These are phyloP conservation scores for Bryum argenteum DNA, from an alignment of 225 moss, liverwort and hornwort genomes.

Conservation along the genomic window DNA sequence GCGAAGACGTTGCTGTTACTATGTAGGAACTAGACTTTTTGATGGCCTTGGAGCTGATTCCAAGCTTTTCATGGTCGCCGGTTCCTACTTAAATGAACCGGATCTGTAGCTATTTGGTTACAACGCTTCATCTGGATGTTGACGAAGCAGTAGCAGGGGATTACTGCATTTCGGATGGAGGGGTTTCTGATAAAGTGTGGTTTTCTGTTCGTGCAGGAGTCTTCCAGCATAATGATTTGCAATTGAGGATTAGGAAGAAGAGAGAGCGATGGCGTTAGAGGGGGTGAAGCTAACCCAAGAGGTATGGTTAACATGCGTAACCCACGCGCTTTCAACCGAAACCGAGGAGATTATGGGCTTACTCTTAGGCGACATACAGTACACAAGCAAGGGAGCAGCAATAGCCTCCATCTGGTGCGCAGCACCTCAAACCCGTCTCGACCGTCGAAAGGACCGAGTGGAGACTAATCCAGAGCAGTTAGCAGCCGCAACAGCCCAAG, in stretches of 20 bases:
- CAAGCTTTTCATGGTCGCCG: too few species aligned
- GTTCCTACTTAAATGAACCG: too few species aligned
- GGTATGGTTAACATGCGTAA: slow-evolving; percentile 89
- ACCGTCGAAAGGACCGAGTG: slow-evolving; percentile 95
- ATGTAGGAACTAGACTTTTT: too few species aligned
- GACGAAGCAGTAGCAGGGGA: slow-evolving; percentile 2
- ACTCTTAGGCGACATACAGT: slow-evolving; percentile 86
- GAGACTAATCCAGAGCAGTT: slow-evolving; percentile 99
- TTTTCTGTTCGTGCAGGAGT: slow-evolving; percentile 17
- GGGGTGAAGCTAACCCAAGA: slow-evolving; percentile 90
- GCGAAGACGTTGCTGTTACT: too few species aligned
- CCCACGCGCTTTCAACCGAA: slow-evolving; percentile 92
- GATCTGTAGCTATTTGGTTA: neutral
- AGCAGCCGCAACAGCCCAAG: slow-evolving; percentile 93
- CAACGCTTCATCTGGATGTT: neutral
- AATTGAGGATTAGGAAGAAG: slow-evolving; percentile 19
- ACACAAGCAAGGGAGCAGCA: slow-evolving; percentile 60
- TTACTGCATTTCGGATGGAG: neutral
- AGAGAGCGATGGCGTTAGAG: slow-evolving; percentile 63
- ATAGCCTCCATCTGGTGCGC: slow-evolving; percentile 90
- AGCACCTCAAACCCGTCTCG: slow-evolving; percentile 91
- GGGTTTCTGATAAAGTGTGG: neutral
- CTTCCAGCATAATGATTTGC: slow-evolving; percentile 18
- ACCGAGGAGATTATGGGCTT: slow-evolving; percentile 99
- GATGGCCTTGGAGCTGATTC: too few species aligned